Evolutionary conservation across 176 grass and related monocot species (phyloP), one percentile per base, ranked within the genome.

Genomic region (Aegilops umbellulata): DNA sequence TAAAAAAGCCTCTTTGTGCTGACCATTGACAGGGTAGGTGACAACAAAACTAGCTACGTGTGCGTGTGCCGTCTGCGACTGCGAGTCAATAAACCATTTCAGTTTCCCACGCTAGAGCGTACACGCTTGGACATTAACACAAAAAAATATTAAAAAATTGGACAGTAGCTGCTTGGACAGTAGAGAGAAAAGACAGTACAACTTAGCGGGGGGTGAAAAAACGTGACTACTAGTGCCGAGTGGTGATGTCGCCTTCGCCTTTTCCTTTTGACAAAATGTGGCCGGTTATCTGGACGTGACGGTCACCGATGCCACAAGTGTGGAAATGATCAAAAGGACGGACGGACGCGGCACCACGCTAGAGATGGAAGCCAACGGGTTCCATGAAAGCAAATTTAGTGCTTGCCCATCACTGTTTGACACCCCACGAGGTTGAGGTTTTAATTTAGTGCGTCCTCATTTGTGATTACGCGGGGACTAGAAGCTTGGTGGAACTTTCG

Each of bases 91-190:
- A 53, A 53, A 53, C 49, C 49, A 6, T 12, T 32, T 65, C 4
- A 24, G 65, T 63, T 72, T 70, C 51, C 62, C 73, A 71, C 72
- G 26, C 73, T 6, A 61, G 69, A 83, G 12, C 80, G 69, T 78
- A 55, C 35, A 36, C 35, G 35, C 35, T 36, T 36, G 35, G 35
- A 36, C 35, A 36, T 36, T 36, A 36, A 36, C 35, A 7, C 35
- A 36, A 36, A 36, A 8, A 36, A 8, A 36, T 7, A 35, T 5
- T 32, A 35, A 35, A 35, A 49, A 5, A 49, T 16, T 49, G 47
- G 47, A 51, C 5, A 5, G 47, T 51, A 51, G 47, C 47, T 51
- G 47, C 15, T 51, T 51, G 47, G 47, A 51, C 0, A 51, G 17
- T 6, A 51, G 15, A 51, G 47, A 51, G 15, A 17, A 51, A 51